Base-by-base conservation (phyloP, 345 rosid genomes). In the Gossypium sturtianum region DNA sequence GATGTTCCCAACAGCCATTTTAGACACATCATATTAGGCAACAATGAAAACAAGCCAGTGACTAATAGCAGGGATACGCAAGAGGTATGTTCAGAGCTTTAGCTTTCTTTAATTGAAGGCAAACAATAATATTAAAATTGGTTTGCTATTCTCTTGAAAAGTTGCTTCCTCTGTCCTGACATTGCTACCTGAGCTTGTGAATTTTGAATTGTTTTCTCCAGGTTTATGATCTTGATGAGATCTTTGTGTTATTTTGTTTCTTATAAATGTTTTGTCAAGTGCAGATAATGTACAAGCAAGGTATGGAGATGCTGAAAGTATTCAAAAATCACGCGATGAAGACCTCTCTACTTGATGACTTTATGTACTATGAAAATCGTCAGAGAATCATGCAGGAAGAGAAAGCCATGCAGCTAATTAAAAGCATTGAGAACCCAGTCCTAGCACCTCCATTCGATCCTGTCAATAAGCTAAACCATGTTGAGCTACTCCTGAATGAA, bases 21-120 rank as follows among this genome's bases (percentile, higher is more conserved):
- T 72, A 85, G 97, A 82, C 96, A 91, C 83, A 92, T 94, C 59
- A 89, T 87, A 75, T 82, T 94, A 70, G 90, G 84, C 82, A 92
- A 91, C 86, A 94, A 94, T 82, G 98, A 94, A 86, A 88, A 87
- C 80, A 92, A 93, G 83, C 94, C 98, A 6, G 99, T 93, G 77
- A 94, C 99, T 59, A 94, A 90, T 79, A 92, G 99, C 88, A 91
- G 99, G 81, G 99, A 94, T 81, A 95, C 98, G 16, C 99, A 95
- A 88, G 99, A 95, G 98, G 99, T 91, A 80, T 69, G 49, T 63
- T 53, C 47, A 9, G n/a, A 53, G 27, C 9, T 20, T 72, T 45
- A 70, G 20, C 22, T 72, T 75, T 12, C 23, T 70, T 23, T 56
- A n/a, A 38, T 19, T 19, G 25, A 38, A n/a, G 38, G 49, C 51